Evolutionary conservation across 352 stramenopile genomes (phyloP).

Genomic region (Globisporangium spinosum): DNA sequence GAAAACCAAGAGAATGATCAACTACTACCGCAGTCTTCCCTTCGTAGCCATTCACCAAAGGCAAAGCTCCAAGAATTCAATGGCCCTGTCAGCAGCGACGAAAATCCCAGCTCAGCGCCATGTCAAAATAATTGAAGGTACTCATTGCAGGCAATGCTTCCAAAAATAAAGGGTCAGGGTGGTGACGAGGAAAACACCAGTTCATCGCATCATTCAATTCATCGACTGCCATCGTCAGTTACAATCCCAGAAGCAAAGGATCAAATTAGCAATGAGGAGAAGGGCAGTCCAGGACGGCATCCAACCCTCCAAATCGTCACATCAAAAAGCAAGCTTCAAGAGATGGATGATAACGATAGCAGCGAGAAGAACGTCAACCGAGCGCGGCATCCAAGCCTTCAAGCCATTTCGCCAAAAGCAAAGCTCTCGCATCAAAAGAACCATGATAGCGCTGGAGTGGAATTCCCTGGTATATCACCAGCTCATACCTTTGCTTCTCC

Average conservation of each 20-base stretch:
- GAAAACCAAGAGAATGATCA: neutral
- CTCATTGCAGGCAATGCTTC: conserved; percentile 1
- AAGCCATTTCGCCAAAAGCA: neutral
- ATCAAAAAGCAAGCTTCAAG: conserved; percentile 1
- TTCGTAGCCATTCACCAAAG: neutral
- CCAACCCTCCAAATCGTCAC: conserved; percentile 2
- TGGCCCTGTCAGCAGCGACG: neutral
- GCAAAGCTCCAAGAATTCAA: neutral
- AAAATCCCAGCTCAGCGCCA: neutral
- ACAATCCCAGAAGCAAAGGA: neutral
- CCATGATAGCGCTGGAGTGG: neutral
- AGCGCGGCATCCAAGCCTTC: neutral
- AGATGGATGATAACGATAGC: neutral
- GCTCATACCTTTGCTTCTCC: neutral
- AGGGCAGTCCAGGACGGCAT: neutral
- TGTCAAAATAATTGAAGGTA: neutral
- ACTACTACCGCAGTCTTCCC: neutral
- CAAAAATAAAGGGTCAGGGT: neutral
- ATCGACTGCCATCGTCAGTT: neutral
- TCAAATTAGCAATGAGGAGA: neutral
- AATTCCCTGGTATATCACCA: neutral
- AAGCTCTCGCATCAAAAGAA: neutral
- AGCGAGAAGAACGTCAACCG: neutral
- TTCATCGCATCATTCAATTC: neutral
- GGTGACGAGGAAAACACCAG: neutral